phyloP scores from a whole-genome alignment of 352 stramenopile species.

The Pythium insidiosum region DNA sequence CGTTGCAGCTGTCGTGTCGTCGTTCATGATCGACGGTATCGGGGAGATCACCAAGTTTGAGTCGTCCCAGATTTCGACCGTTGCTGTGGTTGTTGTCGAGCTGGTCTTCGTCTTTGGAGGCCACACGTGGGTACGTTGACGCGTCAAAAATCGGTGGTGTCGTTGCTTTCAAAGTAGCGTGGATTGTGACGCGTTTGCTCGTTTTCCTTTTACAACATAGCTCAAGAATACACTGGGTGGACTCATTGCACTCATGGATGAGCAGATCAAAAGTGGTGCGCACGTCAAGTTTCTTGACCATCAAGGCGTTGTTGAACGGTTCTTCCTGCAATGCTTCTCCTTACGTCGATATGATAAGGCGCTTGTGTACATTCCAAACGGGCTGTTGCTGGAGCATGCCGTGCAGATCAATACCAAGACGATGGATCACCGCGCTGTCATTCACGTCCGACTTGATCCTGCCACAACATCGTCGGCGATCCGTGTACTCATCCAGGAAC shows the following conservation, averaged over 20 bases:
- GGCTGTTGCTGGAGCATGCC: conserved; percentile 64
- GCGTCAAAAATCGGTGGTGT: not conserved
- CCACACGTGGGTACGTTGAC: conserved; percentile 61
- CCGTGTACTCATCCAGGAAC: conserved; percentile 67
- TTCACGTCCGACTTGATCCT: conserved; percentile 55
- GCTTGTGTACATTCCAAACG: conserved; percentile 75
- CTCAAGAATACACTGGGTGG: conserved; percentile 83
- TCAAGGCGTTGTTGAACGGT: conserved; percentile 72
- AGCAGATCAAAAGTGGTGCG: conserved; percentile 73
- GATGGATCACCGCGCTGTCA: conserved; percentile 39
- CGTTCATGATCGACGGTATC: conserved; percentile 80
- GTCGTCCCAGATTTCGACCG: conserved; percentile 68
- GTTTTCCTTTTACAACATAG: conserved; percentile 23
- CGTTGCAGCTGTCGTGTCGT: conserved; percentile 76
- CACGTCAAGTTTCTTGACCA: conserved; percentile 70
- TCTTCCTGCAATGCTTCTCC: conserved; percentile 78
- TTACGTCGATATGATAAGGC: conserved; percentile 78
- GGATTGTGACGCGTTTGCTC: conserved; percentile 4
- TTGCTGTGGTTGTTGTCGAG: conserved; percentile 74
- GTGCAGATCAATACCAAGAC: conserved; percentile 65
- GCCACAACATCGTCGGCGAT: conserved; percentile 31
- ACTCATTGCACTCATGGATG: conserved; percentile 70
- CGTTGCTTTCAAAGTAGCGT: not conserved
- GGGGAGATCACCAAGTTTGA: conserved; percentile 72
- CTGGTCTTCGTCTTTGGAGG: conserved; percentile 71